Percentiles rank a stretch among this genome's conserved stretches.
These are phyloP conservation scores for Halophytophthora polymorphica DNA, from an alignment of 352 stramenopile species.

Conservation along the genomic window DNA sequence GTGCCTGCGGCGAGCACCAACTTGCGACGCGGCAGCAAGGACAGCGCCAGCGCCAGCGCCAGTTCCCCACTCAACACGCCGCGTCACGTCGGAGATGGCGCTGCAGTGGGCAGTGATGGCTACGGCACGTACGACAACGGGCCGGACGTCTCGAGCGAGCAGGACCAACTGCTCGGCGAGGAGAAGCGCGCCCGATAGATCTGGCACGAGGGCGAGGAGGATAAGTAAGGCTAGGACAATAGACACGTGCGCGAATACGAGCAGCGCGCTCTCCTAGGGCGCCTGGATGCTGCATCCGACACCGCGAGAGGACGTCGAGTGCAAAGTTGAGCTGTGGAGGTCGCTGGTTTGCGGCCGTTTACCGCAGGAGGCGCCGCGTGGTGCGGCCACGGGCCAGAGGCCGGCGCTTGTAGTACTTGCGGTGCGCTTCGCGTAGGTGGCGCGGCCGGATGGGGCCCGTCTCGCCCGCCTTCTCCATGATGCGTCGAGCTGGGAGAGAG, in stretches of 20 bases:
- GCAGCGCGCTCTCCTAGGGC: too few relatives aligned
- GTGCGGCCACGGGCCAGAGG: conserved; percentile 59
- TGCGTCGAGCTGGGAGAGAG: conserved; percentile 48
- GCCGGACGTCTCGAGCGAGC: conserved; percentile 16
- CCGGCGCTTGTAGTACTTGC: conserved; percentile 82
- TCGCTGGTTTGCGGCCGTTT: neutral
- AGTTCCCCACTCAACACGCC: conserved; percentile 26
- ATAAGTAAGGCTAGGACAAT: too few relatives aligned
- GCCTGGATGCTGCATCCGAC: too few relatives aligned
- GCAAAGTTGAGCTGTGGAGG: too few relatives aligned
- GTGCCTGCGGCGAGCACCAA: conserved; percentile 17
- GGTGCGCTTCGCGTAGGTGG: conserved; percentile 73
- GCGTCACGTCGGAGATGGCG: conserved; percentile 7
- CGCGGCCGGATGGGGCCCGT: conserved; percentile 70
- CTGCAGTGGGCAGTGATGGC: conserved; percentile 7
- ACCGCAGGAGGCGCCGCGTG: conserved; percentile 54
- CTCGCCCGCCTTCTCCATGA: conserved; percentile 81
- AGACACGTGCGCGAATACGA: too few relatives aligned
- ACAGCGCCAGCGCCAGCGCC: conserved; percentile 29
- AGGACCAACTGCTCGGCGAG: conserved; percentile 36
- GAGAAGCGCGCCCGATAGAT: conserved; percentile 47
- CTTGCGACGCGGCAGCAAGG: conserved; percentile 34
- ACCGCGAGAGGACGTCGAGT: too few relatives aligned
- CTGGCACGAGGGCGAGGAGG: neutral
- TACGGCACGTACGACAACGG: conserved; percentile 26